Conservation (phyloP, 441 rosid genomes). For the Mallotus japonicus region DNA sequence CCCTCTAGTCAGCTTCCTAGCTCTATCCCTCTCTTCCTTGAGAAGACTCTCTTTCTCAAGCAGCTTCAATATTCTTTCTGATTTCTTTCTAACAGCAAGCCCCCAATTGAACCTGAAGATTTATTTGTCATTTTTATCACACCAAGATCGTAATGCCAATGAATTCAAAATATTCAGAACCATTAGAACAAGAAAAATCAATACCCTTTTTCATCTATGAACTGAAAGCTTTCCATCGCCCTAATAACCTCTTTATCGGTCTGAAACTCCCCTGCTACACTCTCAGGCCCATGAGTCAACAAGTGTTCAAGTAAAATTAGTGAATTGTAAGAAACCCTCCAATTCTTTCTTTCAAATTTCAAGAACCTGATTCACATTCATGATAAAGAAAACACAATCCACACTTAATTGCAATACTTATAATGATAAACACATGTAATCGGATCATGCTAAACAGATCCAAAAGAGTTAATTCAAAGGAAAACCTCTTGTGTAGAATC, state of each 20-base stretch:
- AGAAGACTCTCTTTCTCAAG: constrained; percentile 62
- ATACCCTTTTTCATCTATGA: constrained; percentile 81
- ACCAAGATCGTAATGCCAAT: neutral
- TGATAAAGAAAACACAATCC: constrained; percentile 2
- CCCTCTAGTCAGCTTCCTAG: constrained; percentile 77
- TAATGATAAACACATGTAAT: neutral
- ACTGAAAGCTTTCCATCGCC: constrained; percentile 61
- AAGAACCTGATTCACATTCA: constrained; percentile 46
- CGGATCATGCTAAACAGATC: neutral
- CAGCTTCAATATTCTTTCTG: constrained; percentile 61
- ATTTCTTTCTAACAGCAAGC: constrained; percentile 68
- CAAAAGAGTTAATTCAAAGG: neutral
- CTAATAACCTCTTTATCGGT: constrained; percentile 48
- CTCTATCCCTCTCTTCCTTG: constrained; percentile 70
- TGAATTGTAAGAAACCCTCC: constrained; percentile 80
- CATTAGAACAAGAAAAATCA: neutral
- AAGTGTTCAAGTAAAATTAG: constrained; percentile 70
- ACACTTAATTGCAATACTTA: neutral
- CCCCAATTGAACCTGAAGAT: constrained; percentile 89
- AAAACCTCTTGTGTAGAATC: constrained; percentile 73
- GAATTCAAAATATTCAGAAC: neutral
- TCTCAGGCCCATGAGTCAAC: constrained; percentile 93
- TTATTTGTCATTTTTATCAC: neutral
- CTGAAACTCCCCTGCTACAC: constrained; percentile 76
- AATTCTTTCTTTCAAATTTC: constrained; percentile 65